Evolutionary conservation across 108 stramenopile species (phyloP), one percentile per base, ranked within the genome.

Genomic region (Discostella stelligeroides): DNA sequence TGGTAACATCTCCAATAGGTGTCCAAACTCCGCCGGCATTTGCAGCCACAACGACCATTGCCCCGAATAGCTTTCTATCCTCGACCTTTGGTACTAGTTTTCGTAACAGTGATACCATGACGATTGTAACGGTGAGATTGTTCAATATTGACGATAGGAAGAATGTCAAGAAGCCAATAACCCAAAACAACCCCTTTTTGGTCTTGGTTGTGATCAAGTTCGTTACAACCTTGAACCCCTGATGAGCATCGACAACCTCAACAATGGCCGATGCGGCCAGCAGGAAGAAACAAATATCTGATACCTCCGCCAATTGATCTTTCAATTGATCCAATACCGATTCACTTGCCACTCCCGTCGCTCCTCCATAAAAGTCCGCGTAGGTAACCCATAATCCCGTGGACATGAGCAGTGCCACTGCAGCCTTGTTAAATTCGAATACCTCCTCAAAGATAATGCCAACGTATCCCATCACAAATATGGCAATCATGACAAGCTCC

Each of bases 11-110:
- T 51, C 96, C 96, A 63, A 97, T 97, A 5, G 96, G 96, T 8
- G 96, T 97, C 96, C 96, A 97, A 17, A 95, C 96, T 42, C 96
- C 96, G 29, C 96, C 96, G 47, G 96, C 96, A 73, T 97, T 97
- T 24, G 96, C 94, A 41, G 96, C 96, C 29, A 97, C 93, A 21
- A 96, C 96, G 18, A 97, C 94, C 94, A 97, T 93, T 10, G 94
- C 96, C 48, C 96, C 96, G 70, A 97, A 97, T 24, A 97, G 84
- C 39, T 85, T 80, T 7, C 96, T 70, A 59, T 93, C 96, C 21
- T 86, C 84, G 15, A 89, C 88, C 17, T 86, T 75, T 5, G 96
- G 94, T 11, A 97, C 81, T 34, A 97, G 81, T 70, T 97, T 97
- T 53, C 88, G 75, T 62, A 95, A 63, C 20, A 97, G 69, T 3